Conservation (phyloP, 2,329 filamentous ascomycete genomes). For the Nakataea oryzae region DNA sequence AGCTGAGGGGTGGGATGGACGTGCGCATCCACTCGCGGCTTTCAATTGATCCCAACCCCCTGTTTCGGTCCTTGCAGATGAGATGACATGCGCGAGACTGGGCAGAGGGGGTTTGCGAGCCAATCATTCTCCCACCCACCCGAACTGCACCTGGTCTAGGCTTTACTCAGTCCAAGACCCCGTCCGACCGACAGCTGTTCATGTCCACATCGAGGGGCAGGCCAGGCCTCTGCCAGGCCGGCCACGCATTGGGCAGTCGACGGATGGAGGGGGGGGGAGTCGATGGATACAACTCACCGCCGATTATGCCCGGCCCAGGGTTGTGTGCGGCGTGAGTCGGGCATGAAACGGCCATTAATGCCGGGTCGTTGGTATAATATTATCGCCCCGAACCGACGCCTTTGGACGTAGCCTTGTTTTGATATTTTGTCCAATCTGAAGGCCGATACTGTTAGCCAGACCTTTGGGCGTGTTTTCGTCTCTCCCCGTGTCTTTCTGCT, state of each 20-base stretch:
- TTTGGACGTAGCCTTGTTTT: neutral
- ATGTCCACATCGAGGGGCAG: conserved; percentile 29
- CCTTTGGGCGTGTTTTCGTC: neutral
- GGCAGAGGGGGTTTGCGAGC: too few relatives aligned
- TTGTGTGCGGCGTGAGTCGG: neutral
- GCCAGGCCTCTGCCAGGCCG: conserved; percentile 32
- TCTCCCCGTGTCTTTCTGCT: neutral
- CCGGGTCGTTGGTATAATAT: neutral
- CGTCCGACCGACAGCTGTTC: neutral
- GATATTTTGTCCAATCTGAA: neutral
- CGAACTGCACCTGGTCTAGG: too few relatives aligned
- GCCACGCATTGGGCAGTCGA: conserved; percentile 40
- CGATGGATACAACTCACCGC: conserved; percentile 30
- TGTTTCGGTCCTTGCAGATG: too few relatives aligned
- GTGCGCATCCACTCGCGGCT: too few relatives aligned
- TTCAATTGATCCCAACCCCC: too few relatives aligned
- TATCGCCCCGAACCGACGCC: neutral
- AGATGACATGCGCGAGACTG: neutral
- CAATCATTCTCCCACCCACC: neutral
- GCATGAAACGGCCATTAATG: neutral
- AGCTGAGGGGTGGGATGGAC: too few relatives aligned
- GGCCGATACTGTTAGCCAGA: neutral
- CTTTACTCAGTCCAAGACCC: neutral
- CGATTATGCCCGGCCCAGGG: conserved; percentile 7
- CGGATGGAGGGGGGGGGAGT: conserved; percentile 17